Base-by-base conservation (phyloP, 441 rosid species). In the Populus tomentosa region DNA sequence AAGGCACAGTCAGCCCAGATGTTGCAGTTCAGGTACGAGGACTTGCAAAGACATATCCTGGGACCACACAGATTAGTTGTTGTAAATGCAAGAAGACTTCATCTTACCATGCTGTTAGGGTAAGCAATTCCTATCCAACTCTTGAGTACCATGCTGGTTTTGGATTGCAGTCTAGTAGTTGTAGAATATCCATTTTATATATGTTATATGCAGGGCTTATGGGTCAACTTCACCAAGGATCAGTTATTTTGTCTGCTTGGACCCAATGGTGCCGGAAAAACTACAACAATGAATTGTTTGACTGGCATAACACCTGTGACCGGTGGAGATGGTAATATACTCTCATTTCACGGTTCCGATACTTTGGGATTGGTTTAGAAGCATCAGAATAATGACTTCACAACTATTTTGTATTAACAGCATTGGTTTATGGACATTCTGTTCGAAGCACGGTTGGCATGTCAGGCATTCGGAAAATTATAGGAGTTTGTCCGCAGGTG, bases 401-500 rank as follows among this genome's bases (percentile, higher is more conserved):
- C 24, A 50, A 13, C 18, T 77, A 68, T 61, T 64, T 79, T 83
- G 42, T 81, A 26, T 28, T 42, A 56, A 83, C 92, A 95, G 98
- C 97, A 24, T 71, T 88, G 79, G 87, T 92, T 64, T 91, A 94
- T 78, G 97, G 98, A 80, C 32, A 87, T 77, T 95, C 95, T 10
- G 76, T 94, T 70, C 81, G 92, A 84, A 92, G 90, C 80, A 86
- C 97, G 53, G 92, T 91, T 75, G 95, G 97, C 77, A 92, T 95
- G 95, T 87, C 98, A 77, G 92, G 89, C 82, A 89, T 95, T 79
- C 87, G 89, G 81, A 86, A 85, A 84, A 83, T 90, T 32, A 92
- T 94, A 8, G 99, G 99, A 77, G 97, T 95, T 75, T 95, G 98
- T 87, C 99, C 99, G 67, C 99, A 93, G 96, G 99, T 93, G 24